Evolutionary conservation across 1,284 basidiomycete species (phyloP).

Genomic region (Ceratobasidium theobromae): DNA sequence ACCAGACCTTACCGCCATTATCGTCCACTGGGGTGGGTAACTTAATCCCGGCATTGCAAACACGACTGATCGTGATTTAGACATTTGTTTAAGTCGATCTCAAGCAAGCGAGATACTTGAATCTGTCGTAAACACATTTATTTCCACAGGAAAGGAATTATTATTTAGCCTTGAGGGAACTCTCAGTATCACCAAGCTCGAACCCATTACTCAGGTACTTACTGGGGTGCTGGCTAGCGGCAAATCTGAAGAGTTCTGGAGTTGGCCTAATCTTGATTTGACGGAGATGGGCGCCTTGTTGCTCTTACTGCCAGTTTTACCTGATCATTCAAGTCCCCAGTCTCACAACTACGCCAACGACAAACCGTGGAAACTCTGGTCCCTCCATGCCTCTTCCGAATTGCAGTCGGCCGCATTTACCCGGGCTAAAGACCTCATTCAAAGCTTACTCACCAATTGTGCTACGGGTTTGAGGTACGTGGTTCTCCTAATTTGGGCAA

Average conservation of each 20-base stretch:
- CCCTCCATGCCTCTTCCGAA: neutral
- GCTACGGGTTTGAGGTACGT: neutral
- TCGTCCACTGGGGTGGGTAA: constrained; percentile 16
- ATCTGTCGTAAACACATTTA: neutral
- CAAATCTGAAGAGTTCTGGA: neutral
- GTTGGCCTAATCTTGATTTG: neutral
- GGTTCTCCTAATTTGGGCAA: neutral
- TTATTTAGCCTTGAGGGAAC: neutral
- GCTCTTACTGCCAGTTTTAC: neutral
- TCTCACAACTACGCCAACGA: neutral
- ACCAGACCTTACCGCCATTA: neutral
- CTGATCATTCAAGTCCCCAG: neutral
- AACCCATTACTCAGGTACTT: neutral
- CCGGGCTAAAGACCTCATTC: neutral
- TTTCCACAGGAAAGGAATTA: neutral
- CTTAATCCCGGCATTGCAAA: neutral
- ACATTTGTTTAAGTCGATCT: neutral
- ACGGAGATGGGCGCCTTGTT: neutral
- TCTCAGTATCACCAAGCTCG: neutral
- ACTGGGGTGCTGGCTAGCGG: neutral
- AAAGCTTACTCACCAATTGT: neutral
- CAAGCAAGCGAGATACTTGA: neutral
- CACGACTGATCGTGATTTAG: neutral
- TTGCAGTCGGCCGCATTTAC: neutral
- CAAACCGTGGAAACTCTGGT: neutral